These are phyloP conservation scores for Astrocystis sublimbata DNA, from an alignment of 495 filamentous ascomycete genomes.

Conservation along the genomic window DNA sequence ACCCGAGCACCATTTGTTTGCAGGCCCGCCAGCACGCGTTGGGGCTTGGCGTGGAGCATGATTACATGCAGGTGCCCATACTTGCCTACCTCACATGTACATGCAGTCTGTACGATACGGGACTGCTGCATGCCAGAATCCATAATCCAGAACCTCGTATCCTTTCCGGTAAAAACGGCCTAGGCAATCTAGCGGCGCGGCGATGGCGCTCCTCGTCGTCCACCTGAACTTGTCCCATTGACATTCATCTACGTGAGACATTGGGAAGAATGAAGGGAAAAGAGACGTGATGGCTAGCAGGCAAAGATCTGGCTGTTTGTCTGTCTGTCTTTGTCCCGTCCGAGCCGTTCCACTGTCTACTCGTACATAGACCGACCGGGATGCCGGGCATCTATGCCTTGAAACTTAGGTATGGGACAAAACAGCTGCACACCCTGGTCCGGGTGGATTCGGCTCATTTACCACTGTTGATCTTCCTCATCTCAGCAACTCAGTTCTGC, in stretches of 20 bases:
- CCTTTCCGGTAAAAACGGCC: background rate
- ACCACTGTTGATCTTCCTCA: background rate
- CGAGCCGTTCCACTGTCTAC: background rate
- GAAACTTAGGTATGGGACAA: background rate
- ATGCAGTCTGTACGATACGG: too few relatives aligned
- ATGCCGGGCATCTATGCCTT: too few relatives aligned
- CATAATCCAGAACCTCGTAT: slow-evolving; percentile 20
- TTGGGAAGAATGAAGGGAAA: too few relatives aligned
- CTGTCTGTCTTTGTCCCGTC: background rate
- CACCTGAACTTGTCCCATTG: slow-evolving; percentile 8
- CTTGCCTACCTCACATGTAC: too few relatives aligned
- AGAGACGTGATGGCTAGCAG: background rate
- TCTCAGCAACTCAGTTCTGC: background rate
- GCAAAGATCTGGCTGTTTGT: background rate
- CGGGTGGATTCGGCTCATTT: slow-evolving; percentile 8
- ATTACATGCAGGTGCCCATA: slow-evolving; percentile 15
- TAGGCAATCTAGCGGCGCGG: background rate
- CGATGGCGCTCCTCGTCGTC: slow-evolving; percentile 9
- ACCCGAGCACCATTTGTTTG: slow-evolving; percentile 2
- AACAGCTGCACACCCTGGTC: background rate
- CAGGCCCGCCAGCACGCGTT: background rate
- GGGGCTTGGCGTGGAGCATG: slow-evolving; percentile 17
- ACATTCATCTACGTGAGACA: slow-evolving; percentile 6
- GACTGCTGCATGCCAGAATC: too few relatives aligned
- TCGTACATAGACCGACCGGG: too few relatives aligned